phyloP scores from a whole-genome alignment of 768 basidiomycete species.

The Sistotremastrum suecicum region DNA sequence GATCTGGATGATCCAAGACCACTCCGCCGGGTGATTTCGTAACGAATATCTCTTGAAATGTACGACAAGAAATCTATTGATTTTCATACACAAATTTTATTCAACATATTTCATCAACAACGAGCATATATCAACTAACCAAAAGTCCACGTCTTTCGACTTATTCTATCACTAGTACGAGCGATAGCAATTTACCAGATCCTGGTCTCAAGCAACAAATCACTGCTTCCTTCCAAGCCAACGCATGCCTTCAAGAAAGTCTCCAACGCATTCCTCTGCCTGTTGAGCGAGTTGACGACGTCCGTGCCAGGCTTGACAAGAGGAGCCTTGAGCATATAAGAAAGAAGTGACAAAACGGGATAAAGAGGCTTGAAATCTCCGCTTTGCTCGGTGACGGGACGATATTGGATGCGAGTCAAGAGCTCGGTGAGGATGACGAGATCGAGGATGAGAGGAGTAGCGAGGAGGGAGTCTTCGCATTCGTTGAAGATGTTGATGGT shows the following conservation, averaged over 20 bases:
- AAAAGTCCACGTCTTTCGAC: too few relatives aligned
- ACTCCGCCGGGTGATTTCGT: too few relatives aligned
- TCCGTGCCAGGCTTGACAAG: conserved; percentile 89
- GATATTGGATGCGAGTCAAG: conserved; percentile 85
- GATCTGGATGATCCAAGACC: too few relatives aligned
- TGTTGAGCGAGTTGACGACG: conserved; percentile 88
- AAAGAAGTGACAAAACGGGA: conserved; percentile 81
- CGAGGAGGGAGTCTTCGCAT: conserved; percentile 95
- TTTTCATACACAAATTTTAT: too few relatives aligned
- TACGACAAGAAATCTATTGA: too few relatives aligned
- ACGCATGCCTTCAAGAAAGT: conserved; percentile 89
- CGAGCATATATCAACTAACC: too few relatives aligned
- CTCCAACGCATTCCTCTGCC: conserved; percentile 92
- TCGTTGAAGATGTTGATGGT: conserved; percentile 97
- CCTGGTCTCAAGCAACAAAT: conserved; percentile 76
- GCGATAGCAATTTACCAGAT: conserved; percentile 50
- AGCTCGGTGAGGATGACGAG: conserved; percentile 87
- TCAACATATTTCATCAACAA: too few relatives aligned
- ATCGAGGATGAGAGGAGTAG: conserved; percentile 92
- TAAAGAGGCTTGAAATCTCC: conserved; percentile 66
- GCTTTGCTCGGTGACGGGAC: conserved; percentile 29
- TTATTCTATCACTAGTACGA: too few relatives aligned
- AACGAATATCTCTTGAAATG: too few relatives aligned
- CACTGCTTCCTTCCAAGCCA: conserved; percentile 69
- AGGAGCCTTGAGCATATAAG: conserved; percentile 98